These are phyloP conservation scores for Pythium plurisporium DNA, from an alignment of 352 stramenopile genomes.

Conservation along the genomic window DNA sequence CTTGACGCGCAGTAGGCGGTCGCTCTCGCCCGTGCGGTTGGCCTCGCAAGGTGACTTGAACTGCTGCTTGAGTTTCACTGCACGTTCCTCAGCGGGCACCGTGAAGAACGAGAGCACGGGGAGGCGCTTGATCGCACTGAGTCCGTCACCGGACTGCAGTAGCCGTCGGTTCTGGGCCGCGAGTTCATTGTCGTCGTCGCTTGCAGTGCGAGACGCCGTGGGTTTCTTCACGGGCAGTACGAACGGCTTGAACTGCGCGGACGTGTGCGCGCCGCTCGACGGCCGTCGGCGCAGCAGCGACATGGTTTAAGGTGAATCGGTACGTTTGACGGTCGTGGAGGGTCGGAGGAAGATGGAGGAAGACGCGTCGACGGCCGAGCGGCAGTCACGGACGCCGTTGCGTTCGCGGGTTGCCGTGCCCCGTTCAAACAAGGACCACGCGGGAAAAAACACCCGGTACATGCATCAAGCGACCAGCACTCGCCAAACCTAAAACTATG, in stretches of 20 bases:
- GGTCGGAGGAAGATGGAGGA: not conserved
- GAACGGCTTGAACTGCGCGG: constrained; percentile 69
- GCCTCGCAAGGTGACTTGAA: constrained; percentile 80
- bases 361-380: not conserved
- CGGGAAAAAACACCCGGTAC: too few species aligned
- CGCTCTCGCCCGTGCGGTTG: constrained; percentile 65
- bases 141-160: constrained; percentile 33
- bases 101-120: constrained; percentile 82
- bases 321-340: not conserved
- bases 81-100: constrained; percentile 47
- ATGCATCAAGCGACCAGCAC: too few species aligned
- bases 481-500: too few species aligned
- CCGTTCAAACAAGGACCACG: constrained; percentile 23
- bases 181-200: constrained; percentile 33
- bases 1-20: constrained; percentile 72
- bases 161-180: constrained; percentile 45
- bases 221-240: constrained; percentile 56
- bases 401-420: not conserved
- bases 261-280: constrained; percentile 1
- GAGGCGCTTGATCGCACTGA: constrained; percentile 65
- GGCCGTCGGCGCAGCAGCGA: constrained; percentile 45
- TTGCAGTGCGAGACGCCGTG: not conserved
- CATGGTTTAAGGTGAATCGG: constrained; percentile 7
- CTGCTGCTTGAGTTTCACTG: constrained; percentile 48
- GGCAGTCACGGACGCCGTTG: not conserved